Base-by-base conservation (phyloP, 352 stramenopile species). In the Phytopythium cucurbitacearum region DNA sequence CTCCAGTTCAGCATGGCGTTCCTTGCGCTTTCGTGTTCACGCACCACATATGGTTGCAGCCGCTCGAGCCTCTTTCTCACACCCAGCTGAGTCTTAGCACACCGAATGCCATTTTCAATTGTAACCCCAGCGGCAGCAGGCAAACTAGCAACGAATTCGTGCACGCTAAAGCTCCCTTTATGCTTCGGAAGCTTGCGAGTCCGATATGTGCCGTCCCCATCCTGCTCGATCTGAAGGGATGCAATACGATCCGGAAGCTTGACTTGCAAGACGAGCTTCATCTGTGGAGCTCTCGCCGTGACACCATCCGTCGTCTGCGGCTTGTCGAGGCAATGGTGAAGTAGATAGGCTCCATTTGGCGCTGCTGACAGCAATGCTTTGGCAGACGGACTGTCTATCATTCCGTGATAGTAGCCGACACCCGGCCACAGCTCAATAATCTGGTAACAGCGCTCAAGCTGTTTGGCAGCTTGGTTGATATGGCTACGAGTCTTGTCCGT, bases 401-500 rank as follows among this genome's bases (percentile, higher is more conserved):
- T 21, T 5, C 73, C 73, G 38, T 86, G 71, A 16, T 85, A 87
- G 48, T 71, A 89, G 3, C 78, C 75, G 40, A 87, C 73, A 10
- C 54, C 60, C 1, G 69, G 66, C 71, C 65, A 77, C 21, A 87
- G 32, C 34, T 87, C 78, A n/a, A 89, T 60, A 9, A 57, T 40
- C 35, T 72, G 73, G 40, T 73, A 85, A 47, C 71, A 85, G 5
- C 53, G 43, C 43, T 71, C 67, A 9, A 88, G 39, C 40, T 69
- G 21, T 16, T 51, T 33, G n/a, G 57, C 47, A 8, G 64, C 54
- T 40, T 45, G 9, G 9, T 28, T 9, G 12, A 38, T 11, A 9
- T 45, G 32, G 3, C 11, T 7, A 0, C 44, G 36, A n/a, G 5
- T n/a, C 21, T 45, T 1, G 7, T 34, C n/a, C 5, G 1, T 9